Evolutionary conservation across 495 filamentous ascomycete species (phyloP).

Genomic region (Podospora pseudocomata): DNA sequence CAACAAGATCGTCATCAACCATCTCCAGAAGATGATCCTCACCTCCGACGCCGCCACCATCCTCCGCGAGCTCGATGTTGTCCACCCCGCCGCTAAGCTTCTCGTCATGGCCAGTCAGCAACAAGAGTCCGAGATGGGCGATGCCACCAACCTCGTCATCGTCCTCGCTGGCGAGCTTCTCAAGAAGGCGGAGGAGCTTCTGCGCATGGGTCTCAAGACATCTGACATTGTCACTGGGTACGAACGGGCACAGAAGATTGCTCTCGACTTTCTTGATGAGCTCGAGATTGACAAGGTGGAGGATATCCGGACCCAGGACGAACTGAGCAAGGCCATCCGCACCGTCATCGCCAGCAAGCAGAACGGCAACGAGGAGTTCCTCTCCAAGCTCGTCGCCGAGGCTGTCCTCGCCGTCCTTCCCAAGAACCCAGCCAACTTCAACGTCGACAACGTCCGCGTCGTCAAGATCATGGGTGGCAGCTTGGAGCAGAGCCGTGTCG

Average conservation of each 20-base stretch:
- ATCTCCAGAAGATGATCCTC: constrained; percentile 98
- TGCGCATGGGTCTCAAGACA: constrained; percentile 93
- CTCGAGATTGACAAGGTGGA: constrained; percentile 87
- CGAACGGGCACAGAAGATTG: constrained; percentile 87
- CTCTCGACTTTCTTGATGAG: constrained; percentile 79
- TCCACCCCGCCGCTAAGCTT: constrained; percentile 96
- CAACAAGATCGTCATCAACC: constrained; percentile 99
- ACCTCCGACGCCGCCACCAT: constrained; percentile 98
- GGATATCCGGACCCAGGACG: constrained; percentile 70
- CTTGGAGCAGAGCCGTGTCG: constrained; percentile 85
- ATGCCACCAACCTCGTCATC: constrained; percentile 97
- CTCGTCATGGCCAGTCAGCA: constrained; percentile 99
- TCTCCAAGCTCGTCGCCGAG: constrained; percentile 84
- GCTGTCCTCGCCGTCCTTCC: constrained; percentile 91
- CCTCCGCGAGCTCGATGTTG: constrained; percentile 93
- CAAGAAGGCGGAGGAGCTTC: constrained; percentile 93
- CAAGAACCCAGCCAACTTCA: constrained; percentile 97
- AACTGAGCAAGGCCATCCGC: constrained; percentile 91
- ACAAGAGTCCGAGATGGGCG: constrained; percentile 98
- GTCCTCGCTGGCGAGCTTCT: constrained; percentile 92
- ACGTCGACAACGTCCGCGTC: constrained; percentile 98
- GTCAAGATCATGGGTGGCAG: constrained; percentile 99
- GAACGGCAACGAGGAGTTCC: constrained; percentile 81
- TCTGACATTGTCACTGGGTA: constrained; percentile 94
- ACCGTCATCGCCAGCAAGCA: constrained; percentile 98